These are phyloP conservation scores for Leccinum rimulosum DNA, from an alignment of 768 basidiomycete species.

Conservation along the genomic window DNA sequence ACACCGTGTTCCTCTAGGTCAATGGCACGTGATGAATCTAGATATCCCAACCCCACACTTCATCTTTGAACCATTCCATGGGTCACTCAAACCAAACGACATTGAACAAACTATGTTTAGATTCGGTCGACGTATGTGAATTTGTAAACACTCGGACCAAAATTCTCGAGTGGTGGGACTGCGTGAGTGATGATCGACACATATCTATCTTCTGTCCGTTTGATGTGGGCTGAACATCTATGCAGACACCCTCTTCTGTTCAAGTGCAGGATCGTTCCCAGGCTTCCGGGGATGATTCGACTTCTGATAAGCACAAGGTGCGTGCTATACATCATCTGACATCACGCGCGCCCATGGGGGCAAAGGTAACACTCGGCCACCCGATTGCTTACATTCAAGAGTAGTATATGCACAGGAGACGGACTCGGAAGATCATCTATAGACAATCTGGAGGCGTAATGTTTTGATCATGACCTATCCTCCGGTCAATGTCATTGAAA, in stretches of 20 bases:
- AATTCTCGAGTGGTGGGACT: neutral
- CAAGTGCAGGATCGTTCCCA: neutral
- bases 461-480: neutral
- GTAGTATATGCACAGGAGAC: too few species aligned
- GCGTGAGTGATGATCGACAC: neutral
- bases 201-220: neutral
- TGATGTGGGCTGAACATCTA: neutral
- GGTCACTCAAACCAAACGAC: neutral
- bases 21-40: neutral
- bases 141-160: neutral
- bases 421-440: too few species aligned
- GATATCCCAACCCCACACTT: too few species aligned
- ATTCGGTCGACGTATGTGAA: too few species aligned
- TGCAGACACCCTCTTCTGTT: neutral
- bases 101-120: neutral
- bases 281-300: neutral
- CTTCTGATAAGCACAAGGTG: too few species aligned
- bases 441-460: too few species aligned
- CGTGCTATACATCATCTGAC: too few species aligned
- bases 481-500: neutral
- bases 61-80: too few species aligned
- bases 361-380: too few species aligned
- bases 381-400: too few species aligned
- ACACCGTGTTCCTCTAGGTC: neutral
- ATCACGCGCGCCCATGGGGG: too few species aligned